These are phyloP conservation scores for Sphagnum contortum DNA, from an alignment of 225 moss, liverwort and hornwort species.

Conservation along the genomic window DNA sequence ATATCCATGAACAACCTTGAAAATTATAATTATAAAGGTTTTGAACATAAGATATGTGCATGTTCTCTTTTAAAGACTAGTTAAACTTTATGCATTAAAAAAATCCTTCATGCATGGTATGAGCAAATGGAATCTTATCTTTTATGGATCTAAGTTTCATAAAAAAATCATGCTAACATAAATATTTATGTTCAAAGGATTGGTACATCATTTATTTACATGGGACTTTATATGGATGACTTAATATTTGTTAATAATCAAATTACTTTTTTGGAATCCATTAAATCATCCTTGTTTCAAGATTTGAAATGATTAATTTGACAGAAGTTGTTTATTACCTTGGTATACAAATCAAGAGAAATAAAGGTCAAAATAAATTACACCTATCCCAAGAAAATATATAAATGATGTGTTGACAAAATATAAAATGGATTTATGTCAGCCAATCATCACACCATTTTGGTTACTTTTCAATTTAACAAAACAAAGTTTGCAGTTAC, in stretches of 20 bases:
- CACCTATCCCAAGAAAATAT: background rate
- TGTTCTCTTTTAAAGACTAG: background rate
- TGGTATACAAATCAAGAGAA: background rate
- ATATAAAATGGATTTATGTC: background rate
- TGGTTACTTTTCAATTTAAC: background rate
- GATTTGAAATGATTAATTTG: background rate
- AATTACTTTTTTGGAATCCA: too few species aligned
- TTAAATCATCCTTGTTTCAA: too few species aligned
- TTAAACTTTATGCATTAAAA: conserved; percentile 3
- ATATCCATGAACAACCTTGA: conserved; percentile 1
- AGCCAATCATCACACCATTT: background rate
- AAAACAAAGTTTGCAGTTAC: too few species aligned
- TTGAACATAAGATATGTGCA: background rate
- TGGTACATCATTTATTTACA: background rate
- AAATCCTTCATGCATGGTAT: background rate
- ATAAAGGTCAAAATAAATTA: background rate
- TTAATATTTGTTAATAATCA: too few species aligned
- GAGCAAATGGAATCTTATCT: background rate
- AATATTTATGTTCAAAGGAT: background rate
- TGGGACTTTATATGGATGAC: background rate
- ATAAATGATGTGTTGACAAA: background rate
- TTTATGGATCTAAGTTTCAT: background rate
- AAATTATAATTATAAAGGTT: background rate
- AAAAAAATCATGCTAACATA: background rate
- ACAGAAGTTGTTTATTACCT: background rate